Evolutionary conservation across 148 eudicot species (phyloP).

Genomic region (Oxyria digyna): DNA sequence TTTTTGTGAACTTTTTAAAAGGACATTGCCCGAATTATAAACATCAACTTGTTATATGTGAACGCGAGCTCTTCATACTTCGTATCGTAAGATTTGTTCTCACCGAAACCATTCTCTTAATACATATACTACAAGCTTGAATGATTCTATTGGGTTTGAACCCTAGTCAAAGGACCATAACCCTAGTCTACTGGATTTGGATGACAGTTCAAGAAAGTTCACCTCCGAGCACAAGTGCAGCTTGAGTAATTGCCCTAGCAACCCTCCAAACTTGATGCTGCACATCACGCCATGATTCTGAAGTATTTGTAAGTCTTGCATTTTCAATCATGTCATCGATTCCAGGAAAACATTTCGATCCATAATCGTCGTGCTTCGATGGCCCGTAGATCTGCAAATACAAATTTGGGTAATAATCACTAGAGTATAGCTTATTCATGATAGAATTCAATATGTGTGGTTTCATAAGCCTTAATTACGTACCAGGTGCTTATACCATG

Average conservation of each 20-base stretch:
- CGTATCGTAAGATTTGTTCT: no score
- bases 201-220: conserved; percentile 9
- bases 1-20: no score
- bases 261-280: conserved; percentile 7
- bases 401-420: not conserved
- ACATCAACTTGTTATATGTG: no score
- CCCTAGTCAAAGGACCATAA: not conserved
- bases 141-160: not conserved
- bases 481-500: conserved; percentile 55
- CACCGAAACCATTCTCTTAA: no score
- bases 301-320: not conserved
- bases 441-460: no score
- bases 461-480: conserved; percentile 2
- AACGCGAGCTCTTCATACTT: no score
- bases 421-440: no score
- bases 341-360: conserved; percentile 50
- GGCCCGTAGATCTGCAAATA: conserved; percentile 43
- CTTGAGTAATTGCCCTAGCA: conserved; percentile 30
- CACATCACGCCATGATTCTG: conserved; percentile 1
- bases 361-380: conserved; percentile 43
- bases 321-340: conserved; percentile 16
- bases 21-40: no score
- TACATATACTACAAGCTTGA: no score
- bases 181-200: no score
- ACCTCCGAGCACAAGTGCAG: conserved; percentile 39